Evolutionary conservation across 257 asterid species (phyloP), one percentile per base, ranked within the genome.

Genomic region (Prunella vulgaris): DNA sequence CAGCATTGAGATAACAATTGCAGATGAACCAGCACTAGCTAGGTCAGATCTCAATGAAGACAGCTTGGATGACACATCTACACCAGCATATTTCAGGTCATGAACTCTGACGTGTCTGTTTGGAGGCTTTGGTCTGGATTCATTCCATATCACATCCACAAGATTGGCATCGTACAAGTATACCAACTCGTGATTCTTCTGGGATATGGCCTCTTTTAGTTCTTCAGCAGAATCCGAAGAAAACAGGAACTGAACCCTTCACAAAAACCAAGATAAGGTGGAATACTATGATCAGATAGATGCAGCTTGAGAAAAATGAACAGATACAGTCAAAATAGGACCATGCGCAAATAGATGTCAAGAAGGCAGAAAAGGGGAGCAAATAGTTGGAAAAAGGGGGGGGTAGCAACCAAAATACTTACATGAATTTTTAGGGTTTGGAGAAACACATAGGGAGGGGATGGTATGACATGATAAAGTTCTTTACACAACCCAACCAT

Each of bases 201-300:
- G 76, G 37, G 96, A 81, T 65, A 91, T 82, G 67, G 90, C 96
- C 78, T 80, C 88, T 82, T 91, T 86, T 77, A 94, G 76, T 87
- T 94, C 96, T 68, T 87, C 92, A 44, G 99, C 96, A 79, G 97
- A 93, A 85, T 86, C 89, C 67, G 86, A 88, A 82, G 99, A 89
- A 86, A 94, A 91, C 75, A 94, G 85, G 83, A 94, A 90, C 99
- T 94, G 99, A 71, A 83, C 85, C 96, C 97, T 87, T 94, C 88
- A 83, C 86, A 86, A 73, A 82, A 84, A 80, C 78, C 77, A 80
- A 66, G 71, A 68, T 75, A 86, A 72, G 74, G 54, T 77, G 81
- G 71, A 53, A 64, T 70, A 53, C 69, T 73, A 74, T 75, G 84
- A 87, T 88, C 84, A 87, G 84, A 82, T 69, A 62, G 72, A 60